Evolutionary conservation across 2,329 filamentous ascomycete species (phyloP), one percentile per base, ranked within the genome.

Genomic region (Neurospora crassa): DNA sequence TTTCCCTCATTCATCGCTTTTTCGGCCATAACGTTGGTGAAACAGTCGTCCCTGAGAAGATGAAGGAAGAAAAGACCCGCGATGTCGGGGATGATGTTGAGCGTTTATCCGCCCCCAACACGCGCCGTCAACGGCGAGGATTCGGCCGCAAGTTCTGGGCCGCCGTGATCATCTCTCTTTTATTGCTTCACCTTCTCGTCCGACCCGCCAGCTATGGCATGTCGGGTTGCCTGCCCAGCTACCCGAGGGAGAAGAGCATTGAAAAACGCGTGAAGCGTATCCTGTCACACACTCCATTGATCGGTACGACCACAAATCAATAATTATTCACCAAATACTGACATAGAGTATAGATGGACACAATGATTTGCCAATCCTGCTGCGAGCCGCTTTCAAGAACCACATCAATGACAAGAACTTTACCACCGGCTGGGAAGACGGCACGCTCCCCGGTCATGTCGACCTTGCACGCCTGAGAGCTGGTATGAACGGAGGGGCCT

Each of bases 401-500:
- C 89, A 92, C 73, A 94, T 98, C 76, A 91, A 97, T 78, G 83
- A 85, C 73, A 81, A 86, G 14, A 88, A 90, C 68, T 97, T 97
- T 81, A 90, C 86, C n/a, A 82, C 89, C 45, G 86, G 87, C 6
- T 97, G 97, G 77, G 87, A 90, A 74, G 82, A 91, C 29, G 93
- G 92, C 41, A 88, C 87, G 0, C 81, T 97, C 69, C 78, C 79
- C 0, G 85, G 85, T 3, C 92, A 98, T 75, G 91, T 96, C 69
- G 95, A 98, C 79, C 82, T 97, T 10, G 90, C 91, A 1, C 89
- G 94, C 5, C 85, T 97, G 68, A 85, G 87, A 43, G 80, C 88
- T 68, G 94, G 94, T 1, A 84, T 86, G 75, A 89, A 91, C 73
- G 94, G 94, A 47, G 95, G 94, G 70, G 90, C 92, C n/a, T 97